These are phyloP conservation scores for Gossypium trilobum DNA, from an alignment of 441 rosid species.

Conservation along the genomic window DNA sequence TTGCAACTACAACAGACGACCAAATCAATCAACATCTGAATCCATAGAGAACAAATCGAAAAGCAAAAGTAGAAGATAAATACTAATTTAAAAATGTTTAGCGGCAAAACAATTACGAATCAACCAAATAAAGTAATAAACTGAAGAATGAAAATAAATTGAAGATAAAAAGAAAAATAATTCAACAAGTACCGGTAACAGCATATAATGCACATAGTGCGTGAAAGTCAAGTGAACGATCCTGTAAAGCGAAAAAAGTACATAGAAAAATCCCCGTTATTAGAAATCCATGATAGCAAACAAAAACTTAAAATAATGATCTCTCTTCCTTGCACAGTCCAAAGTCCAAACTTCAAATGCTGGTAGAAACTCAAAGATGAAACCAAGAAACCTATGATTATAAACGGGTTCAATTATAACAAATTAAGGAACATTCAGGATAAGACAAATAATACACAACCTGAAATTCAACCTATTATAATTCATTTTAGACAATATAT, in stretches of 20 bases:
- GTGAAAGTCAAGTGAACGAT: conserved; percentile 84
- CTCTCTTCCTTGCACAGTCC: background rate
- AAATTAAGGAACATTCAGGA: background rate
- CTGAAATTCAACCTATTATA: background rate
- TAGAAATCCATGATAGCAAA: background rate
- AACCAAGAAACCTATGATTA: background rate
- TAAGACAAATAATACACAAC: background rate
- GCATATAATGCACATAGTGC: conserved; percentile 87
- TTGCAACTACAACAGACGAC: background rate
- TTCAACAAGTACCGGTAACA: conserved; percentile 65
- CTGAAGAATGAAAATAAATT: background rate
- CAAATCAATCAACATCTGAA: background rate
- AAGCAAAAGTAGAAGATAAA: background rate
- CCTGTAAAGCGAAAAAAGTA: conserved; percentile 41
- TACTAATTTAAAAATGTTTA: background rate
- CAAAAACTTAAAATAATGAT: background rate
- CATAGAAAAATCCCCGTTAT: conserved; percentile 9
- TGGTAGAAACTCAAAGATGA: background rate
- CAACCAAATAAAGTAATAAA: background rate
- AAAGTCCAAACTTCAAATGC: background rate
- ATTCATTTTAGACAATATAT: background rate
- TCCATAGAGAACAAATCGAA: background rate
- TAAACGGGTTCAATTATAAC: background rate
- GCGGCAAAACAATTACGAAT: background rate
- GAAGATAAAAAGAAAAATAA: background rate